These are phyloP conservation scores for Fraxinus greggii DNA, from an alignment of 305 asterid genomes.

Conservation along the genomic window DNA sequence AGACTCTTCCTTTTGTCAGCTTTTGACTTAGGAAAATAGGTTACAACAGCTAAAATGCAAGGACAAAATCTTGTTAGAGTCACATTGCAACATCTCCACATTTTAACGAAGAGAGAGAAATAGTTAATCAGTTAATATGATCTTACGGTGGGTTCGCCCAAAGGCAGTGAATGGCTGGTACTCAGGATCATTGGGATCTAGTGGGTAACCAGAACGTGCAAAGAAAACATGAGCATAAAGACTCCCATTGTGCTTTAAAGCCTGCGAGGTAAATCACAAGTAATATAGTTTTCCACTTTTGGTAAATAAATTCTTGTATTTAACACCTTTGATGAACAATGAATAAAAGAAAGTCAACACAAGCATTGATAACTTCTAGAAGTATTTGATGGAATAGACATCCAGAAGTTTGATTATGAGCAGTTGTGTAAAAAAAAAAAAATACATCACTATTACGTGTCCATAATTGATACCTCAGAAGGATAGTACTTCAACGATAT, in stretches of 20 bases:
- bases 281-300: neutral
- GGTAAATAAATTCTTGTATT: constrained; percentile 8
- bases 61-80: constrained; percentile 18
- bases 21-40: constrained; percentile 80
- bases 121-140: constrained; percentile 5
- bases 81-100: constrained; percentile 8
- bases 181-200: constrained; percentile 88
- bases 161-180: constrained; percentile 84
- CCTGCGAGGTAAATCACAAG: constrained; percentile 43
- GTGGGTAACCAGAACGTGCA: constrained; percentile 87
- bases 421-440: neutral
- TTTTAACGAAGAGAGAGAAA: neutral
- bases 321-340: constrained; percentile 4
- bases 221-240: constrained; percentile 92
- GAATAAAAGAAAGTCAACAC: constrained; percentile 1
- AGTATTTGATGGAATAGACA: neutral
- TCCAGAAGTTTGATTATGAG: constrained; percentile 14
- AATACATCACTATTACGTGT: constrained; percentile 1
- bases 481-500: constrained; percentile 74
- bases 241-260: constrained; percentile 81
- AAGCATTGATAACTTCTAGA: neutral
- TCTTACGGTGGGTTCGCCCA: constrained; percentile 74
- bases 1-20: constrained; percentile 77
- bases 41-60: constrained; percentile 57
- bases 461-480: constrained; percentile 60